Percentiles rank a stretch among this genome's conserved stretches.
Evolutionary conservation across 257 asterid genomes (phyloP).

Genomic region (Perilla frutescens): DNA sequence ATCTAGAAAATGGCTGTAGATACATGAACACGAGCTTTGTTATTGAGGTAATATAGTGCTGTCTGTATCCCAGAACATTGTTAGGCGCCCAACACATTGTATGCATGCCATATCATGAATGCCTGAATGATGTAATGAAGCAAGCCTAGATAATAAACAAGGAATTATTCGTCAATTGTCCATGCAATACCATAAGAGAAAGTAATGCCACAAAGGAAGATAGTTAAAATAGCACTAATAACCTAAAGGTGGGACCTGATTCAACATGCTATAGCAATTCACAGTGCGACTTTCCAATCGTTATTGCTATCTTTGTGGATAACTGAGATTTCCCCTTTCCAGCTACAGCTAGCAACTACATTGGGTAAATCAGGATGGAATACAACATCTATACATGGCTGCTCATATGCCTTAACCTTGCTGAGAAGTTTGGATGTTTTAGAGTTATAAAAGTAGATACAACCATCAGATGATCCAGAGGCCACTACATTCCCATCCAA

Average conservation of each 20-base stretch:
- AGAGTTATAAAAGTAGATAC: constrained; percentile 66
- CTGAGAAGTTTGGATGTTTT: constrained; percentile 61
- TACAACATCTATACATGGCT: constrained; percentile 73
- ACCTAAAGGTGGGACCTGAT: constrained; percentile 1
- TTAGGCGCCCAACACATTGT: too few relatives aligned
- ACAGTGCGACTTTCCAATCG: constrained; percentile 24
- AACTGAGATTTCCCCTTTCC: constrained; percentile 79
- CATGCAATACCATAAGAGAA: background rate
- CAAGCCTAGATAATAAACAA: background rate
- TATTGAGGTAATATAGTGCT: too few relatives aligned
- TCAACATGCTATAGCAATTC: background rate
- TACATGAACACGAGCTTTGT: background rate
- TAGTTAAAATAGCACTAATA: background rate
- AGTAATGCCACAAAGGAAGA: constrained; percentile 3
- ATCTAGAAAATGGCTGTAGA: background rate
- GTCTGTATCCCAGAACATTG: background rate
- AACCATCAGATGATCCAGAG: constrained; percentile 89
- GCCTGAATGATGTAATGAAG: background rate
- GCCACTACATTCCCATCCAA: constrained; percentile 61
- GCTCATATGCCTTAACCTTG: constrained; percentile 64
- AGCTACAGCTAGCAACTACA: constrained; percentile 81
- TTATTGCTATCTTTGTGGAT: constrained; percentile 27
- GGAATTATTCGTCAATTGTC: background rate
- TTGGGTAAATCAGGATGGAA: constrained; percentile 72
- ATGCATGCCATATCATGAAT: background rate